A percentile compares a stretch with the other conserved stretches of the same genome.
Conservation (phyloP, 1,284 basidiomycete species). For the Ceratobasidium sp. region DNA sequence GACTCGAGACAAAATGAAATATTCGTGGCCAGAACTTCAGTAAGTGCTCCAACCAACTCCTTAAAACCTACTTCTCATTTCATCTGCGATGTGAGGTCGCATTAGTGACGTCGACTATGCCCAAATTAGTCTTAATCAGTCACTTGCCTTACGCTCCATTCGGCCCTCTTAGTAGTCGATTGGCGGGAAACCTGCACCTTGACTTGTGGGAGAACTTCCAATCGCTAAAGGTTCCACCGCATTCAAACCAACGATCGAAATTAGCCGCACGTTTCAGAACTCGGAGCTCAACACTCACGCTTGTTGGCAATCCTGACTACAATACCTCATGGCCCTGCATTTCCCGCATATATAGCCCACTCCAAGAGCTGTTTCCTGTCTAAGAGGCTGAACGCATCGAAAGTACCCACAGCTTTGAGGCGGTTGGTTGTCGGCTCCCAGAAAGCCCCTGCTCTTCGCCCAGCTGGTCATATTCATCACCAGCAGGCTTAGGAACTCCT, state of each 20-base stretch:
- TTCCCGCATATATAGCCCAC: neutral
- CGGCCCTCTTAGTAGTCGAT: neutral
- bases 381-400: neutral
- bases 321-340: neutral
- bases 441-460: neutral
- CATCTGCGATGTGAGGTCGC: too few relatives aligned
- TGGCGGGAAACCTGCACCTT: neutral
- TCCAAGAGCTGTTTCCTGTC: neutral
- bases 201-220: conserved; percentile 5
- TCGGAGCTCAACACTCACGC: neutral
- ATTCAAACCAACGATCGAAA: neutral
- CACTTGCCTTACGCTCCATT: neutral
- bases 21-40: too few relatives aligned
- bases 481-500: neutral
- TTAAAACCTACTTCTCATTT: too few relatives aligned
- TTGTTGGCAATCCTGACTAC: neutral
- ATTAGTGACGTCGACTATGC: too few relatives aligned
- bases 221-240: neutral
- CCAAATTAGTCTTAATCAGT: too few relatives aligned
- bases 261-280: neutral
- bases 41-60: too few relatives aligned
- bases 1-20: too few relatives aligned
- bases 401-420: neutral
- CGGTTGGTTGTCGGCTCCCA: neutral
- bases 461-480: neutral